Conservation (phyloP, 2,329 filamentous ascomycete genomes). For the Rhynchosporium secalis region DNA sequence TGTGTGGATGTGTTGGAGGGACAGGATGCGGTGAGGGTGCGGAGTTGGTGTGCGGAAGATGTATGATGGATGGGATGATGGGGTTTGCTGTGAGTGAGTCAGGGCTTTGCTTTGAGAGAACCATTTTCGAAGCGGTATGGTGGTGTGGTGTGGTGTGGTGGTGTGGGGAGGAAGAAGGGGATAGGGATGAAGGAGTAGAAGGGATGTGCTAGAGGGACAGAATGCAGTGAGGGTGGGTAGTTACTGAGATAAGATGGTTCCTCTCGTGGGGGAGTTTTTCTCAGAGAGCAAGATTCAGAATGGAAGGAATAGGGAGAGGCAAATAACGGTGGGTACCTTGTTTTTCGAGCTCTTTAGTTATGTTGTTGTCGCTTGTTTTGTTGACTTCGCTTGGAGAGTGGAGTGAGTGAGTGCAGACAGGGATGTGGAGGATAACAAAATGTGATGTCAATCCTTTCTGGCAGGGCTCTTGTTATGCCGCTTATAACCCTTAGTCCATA, state of each 20-base stretch:
- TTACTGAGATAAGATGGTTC: conserved; percentile 78
- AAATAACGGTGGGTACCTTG: background rate
- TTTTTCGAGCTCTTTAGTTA: background rate
- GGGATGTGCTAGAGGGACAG: conserved; percentile 42
- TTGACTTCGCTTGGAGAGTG: background rate
- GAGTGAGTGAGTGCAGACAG: background rate
- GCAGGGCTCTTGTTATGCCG: too few species aligned
- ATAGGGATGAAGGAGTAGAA: too few species aligned
- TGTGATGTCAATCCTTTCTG: too few species aligned
- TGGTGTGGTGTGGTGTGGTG: too few species aligned
- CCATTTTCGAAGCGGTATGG: too few species aligned
- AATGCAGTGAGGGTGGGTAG: conserved; percentile 69
- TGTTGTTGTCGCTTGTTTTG: background rate
- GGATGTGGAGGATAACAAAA: background rate
- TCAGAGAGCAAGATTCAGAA: background rate
- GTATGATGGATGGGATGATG: too few species aligned
- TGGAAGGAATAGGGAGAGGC: background rate
- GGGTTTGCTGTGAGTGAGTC: too few species aligned
- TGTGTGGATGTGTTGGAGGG: conserved; percentile 62
- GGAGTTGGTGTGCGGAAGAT: conserved; percentile 47
- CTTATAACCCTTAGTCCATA: too few species aligned
- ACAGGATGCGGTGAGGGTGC: conserved; percentile 65
- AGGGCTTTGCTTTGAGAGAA: too few species aligned
- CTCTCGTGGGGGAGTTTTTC: conserved; percentile 63
- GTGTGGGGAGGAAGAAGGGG: too few species aligned